Base-by-base conservation (phyloP, 805 yeast species). In the Saccharomycopsis vini region DNA sequence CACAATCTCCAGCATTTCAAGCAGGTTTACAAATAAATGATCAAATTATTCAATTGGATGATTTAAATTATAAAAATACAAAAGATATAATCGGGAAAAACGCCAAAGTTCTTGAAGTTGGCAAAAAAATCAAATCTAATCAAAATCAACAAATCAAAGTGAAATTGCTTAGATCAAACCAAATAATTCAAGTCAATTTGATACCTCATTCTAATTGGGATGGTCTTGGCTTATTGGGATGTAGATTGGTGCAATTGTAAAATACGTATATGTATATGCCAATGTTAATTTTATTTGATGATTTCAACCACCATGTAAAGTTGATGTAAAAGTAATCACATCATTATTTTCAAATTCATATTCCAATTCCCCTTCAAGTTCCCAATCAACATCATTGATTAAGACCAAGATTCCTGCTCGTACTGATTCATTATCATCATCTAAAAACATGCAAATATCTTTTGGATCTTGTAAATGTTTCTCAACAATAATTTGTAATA, bases 301-400 rank as follows among this genome's bases (percentile, higher is more conserved):
- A n/a, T n/a, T n/a, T 56, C 58, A 90, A 38, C 98, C 98, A 3
- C 98, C 98, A 55, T 90, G 98, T 49, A 90, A 66, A 3, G 98
- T 92, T 34, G 95, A 83, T 1, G 97, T 90, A 56, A 90, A 90
- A 2, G 94, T 77, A 32, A 90, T 72, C 19, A 75, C 69, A 60
- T 90, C 98, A 10, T 83, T 80, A 39, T 72, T 63, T 60, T 85
- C 82, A 13, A 92, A 60, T n/a, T 69, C 76, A 56, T 88, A 88
- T 7, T 75, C 81, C 54, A 85, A 88, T 61, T 81, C 88, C 9
- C 87, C 97, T 59, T 88, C 95, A 12, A 90, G 63, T 56, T 90
- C 98, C 97, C 97, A 90, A 63, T 90, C 98, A 0, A 95, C 79
- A 58, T 90, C 97, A 57, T 90, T 90, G 50, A 90, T 82, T 44